phyloP scores from a whole-genome alignment of 495 filamentous ascomycete genomes.

The Aspergillus mulundensis region DNA sequence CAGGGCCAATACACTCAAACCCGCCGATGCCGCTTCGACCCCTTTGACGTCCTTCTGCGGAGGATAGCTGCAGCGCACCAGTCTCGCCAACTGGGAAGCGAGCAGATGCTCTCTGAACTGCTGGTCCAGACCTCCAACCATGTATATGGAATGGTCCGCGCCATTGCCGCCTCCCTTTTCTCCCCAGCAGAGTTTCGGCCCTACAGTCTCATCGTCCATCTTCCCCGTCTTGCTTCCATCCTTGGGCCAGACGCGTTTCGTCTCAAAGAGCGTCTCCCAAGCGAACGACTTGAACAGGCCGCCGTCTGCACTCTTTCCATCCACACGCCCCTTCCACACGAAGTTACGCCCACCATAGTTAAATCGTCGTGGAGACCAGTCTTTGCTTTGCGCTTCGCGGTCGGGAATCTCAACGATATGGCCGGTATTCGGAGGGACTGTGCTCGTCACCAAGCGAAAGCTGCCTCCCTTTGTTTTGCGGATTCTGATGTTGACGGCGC shows the following conservation, averaged over 20 bases:
- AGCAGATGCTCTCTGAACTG: constrained; percentile 23
- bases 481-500: constrained; percentile 14
- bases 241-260: constrained; percentile 22
- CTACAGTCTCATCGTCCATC: constrained; percentile 20
- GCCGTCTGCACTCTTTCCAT: constrained; percentile 13
- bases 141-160: constrained; percentile 16
- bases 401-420: constrained; percentile 17
- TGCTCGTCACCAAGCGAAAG: constrained; percentile 14
- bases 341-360: constrained; percentile 19
- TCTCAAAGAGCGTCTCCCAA: constrained; percentile 21
- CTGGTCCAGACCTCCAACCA: constrained; percentile 15
- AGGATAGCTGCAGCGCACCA: constrained; percentile 16
- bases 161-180: constrained; percentile 17
- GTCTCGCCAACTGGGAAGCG: constrained; percentile 15
- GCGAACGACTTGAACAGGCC: constrained; percentile 13
- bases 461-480: constrained; percentile 15
- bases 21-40: constrained; percentile 10
- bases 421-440: constrained; percentile 13
- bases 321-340: constrained; percentile 11
- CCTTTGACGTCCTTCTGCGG: constrained; percentile 17
- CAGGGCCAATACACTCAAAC: background rate
- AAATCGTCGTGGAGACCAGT: constrained; percentile 21
- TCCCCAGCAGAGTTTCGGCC: constrained; percentile 18
- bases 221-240: constrained; percentile 16
- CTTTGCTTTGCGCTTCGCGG: constrained; percentile 12